Evolutionary conservation across 2,329 filamentous ascomycete genomes (phyloP).

Genomic region (Aspergillus floridensis): DNA sequence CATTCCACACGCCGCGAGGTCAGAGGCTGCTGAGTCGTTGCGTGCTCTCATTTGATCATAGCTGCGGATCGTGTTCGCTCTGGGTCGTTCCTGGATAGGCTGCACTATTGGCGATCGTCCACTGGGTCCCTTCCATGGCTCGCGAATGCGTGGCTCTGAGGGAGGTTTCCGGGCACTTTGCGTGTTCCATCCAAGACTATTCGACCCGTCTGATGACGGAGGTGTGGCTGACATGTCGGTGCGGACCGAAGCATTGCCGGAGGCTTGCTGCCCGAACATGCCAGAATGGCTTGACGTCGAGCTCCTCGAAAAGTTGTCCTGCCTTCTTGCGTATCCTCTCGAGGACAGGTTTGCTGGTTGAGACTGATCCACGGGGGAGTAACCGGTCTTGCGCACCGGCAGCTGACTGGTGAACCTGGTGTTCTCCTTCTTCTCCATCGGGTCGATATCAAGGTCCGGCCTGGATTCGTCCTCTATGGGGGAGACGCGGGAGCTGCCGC

Average conservation of each 20-base stretch:
- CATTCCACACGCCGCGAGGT: constrained; percentile 27
- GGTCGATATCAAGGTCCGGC: constrained; percentile 12
- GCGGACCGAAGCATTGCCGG: constrained; percentile 40
- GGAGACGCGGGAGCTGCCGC: constrained; percentile 37
- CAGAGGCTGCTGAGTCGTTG: constrained; percentile 27
- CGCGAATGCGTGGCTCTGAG: constrained; percentile 34
- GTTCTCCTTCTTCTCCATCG: constrained; percentile 16
- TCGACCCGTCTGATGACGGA: constrained; percentile 27
- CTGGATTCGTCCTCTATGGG: constrained; percentile 36
- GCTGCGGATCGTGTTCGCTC: constrained; percentile 40
- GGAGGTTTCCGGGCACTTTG: constrained; percentile 38
- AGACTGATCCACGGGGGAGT: constrained; percentile 8
- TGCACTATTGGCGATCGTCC: constrained; percentile 64
- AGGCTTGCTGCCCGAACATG: constrained; percentile 56
- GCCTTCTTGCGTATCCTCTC: constrained; percentile 34
- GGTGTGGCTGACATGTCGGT: constrained; percentile 24
- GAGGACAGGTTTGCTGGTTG: constrained; percentile 5
- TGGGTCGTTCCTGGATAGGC: constrained; percentile 61
- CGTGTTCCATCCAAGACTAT: constrained; percentile 33
- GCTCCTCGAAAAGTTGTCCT: constrained; percentile 67
- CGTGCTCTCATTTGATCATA: constrained; percentile 21
- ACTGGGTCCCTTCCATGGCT: constrained; percentile 70
- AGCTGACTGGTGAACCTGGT: constrained; percentile 28
- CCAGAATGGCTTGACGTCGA: constrained; percentile 58
- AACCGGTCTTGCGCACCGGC: constrained; percentile 25